Evolutionary conservation across 1,139 yeast genomes (phyloP), one percentile per base, ranked within the genome.

Genomic region (Geotrichum macrosporum): DNA sequence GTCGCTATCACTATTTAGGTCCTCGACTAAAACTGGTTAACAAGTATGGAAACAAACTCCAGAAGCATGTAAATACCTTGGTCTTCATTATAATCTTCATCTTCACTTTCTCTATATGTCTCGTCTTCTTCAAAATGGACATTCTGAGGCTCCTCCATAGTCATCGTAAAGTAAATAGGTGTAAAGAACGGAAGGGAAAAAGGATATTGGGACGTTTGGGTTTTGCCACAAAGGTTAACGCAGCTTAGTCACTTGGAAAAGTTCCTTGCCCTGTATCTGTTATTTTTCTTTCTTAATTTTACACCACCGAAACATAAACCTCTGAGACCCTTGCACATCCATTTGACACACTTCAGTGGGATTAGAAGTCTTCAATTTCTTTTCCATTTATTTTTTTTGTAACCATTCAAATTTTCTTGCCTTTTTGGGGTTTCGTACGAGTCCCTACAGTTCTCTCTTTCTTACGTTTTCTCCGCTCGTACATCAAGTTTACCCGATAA

Each of bases 41-140:
- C n/a, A n/a, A n/a, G n/a, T n/a, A n/a, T n/a, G n/a, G n/a, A n/a
- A n/a, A n/a, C n/a, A n/a, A n/a, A n/a, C n/a, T n/a, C n/a, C n/a
- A n/a, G n/a, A n/a, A n/a, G n/a, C 5, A 16, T 6, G 31, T 18
- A 24, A 34, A 12, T 24, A 19, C 40, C 32, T 19, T 34, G 22
- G 46, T 54, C 44, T 30, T 53, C 58, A 50, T 21, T 42, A 32
- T 74, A 81, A 55, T 81, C 86, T 45, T 77, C 83, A 51, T 80
- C 84, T 35, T 80, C 85, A 44, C 79, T 81, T 54, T 80, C 86
- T 35, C 73, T 69, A 50, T 78, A 77, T 9, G 62, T 65, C 22
- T 61, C 69, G 26, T 69, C 75, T 5, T 64, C 50, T 9, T 35
- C 32, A 6, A 35, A 18, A 4, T 31, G 39, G 13, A 19, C 19